Conservation (phyloP, 331 rosid genomes). For the Rosa hybrid region DNA sequence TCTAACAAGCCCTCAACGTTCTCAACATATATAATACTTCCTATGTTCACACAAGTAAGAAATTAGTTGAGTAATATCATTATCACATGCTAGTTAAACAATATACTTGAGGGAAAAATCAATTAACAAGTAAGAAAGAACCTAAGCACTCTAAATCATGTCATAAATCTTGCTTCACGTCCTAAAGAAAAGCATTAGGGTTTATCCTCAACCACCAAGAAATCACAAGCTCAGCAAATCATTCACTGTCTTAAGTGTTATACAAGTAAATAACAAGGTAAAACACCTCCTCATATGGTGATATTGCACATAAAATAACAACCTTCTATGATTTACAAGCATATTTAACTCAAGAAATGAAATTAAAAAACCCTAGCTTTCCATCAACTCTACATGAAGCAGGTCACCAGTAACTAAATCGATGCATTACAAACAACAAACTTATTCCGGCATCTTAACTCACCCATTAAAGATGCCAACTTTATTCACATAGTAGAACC, state of each 20-base stretch:
- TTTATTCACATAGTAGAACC: constrained; percentile 19
- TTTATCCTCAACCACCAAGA: constrained; percentile 33
- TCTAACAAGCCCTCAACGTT: constrained; percentile 27
- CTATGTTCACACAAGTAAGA: constrained; percentile 31
- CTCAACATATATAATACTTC: constrained; percentile 16
- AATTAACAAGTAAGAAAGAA: constrained; percentile 1
- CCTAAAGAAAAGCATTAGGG: constrained; percentile 42
- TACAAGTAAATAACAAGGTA: constrained; percentile 13
- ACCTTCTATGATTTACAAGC: background rate
- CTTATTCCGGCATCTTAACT: constrained; percentile 17
- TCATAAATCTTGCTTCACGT: constrained; percentile 32
- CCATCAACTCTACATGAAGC: constrained; percentile 26
- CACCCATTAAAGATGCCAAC: constrained; percentile 25
- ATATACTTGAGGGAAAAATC: background rate
- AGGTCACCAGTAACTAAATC: constrained; percentile 26
- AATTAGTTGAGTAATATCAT: constrained; percentile 21
- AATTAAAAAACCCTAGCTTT: constrained; percentile 59
- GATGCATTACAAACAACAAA: constrained; percentile 22
- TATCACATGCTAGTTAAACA: constrained; percentile 27
- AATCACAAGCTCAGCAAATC: constrained; percentile 19
- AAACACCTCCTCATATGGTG: constrained; percentile 18
- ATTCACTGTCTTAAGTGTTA: constrained; percentile 23
- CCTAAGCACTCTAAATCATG: constrained; percentile 10
- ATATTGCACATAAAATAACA: constrained; percentile 68
- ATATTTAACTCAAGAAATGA: background rate